Evolutionary conservation across 768 basidiomycete species (phyloP).

Genomic region (Collybia sordida): DNA sequence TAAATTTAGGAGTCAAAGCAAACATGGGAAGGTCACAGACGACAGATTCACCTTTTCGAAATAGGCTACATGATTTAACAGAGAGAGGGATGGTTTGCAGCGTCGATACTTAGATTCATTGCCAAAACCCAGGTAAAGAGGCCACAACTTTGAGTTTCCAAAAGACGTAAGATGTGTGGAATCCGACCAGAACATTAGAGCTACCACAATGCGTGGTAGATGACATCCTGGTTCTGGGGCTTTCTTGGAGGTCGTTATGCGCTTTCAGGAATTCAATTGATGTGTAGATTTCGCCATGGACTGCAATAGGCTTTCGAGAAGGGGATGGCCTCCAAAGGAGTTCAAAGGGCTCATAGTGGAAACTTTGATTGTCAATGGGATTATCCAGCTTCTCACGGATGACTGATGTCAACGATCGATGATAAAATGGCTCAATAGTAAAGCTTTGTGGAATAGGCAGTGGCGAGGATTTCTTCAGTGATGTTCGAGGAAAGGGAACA

Average conservation of each 20-base stretch:
- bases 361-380: neutral
- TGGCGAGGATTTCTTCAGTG: too few species aligned
- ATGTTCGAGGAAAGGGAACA: slow-evolving; percentile 8
- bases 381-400: slow-evolving; percentile 11
- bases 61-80: slow-evolving; percentile 27
- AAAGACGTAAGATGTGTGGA: slow-evolving; percentile 27
- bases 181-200: slow-evolving; percentile 27
- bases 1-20: too few species aligned
- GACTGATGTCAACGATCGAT: slow-evolving; percentile 14
- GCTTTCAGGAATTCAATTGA: slow-evolving; percentile 13
- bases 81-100: slow-evolving; percentile 15
- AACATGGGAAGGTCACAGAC: neutral
- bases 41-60: slow-evolving; percentile 20
- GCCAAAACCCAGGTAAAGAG: slow-evolving; percentile 33
- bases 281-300: slow-evolving; percentile 17
- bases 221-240: slow-evolving; percentile 8
- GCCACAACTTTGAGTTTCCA: slow-evolving; percentile 30
- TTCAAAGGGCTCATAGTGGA: slow-evolving; percentile 19
- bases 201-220: slow-evolving; percentile 14
- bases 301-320: neutral
- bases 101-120: slow-evolving; percentile 32
- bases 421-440: slow-evolving; percentile 10
- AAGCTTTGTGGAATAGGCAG: slow-evolving; percentile 1
- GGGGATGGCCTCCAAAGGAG: slow-evolving; percentile 10
- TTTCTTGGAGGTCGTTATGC: slow-evolving; percentile 6